Evolutionary conservation across 2,329 filamentous ascomycete species (phyloP).

Genomic region (Aschersonia sp.): DNA sequence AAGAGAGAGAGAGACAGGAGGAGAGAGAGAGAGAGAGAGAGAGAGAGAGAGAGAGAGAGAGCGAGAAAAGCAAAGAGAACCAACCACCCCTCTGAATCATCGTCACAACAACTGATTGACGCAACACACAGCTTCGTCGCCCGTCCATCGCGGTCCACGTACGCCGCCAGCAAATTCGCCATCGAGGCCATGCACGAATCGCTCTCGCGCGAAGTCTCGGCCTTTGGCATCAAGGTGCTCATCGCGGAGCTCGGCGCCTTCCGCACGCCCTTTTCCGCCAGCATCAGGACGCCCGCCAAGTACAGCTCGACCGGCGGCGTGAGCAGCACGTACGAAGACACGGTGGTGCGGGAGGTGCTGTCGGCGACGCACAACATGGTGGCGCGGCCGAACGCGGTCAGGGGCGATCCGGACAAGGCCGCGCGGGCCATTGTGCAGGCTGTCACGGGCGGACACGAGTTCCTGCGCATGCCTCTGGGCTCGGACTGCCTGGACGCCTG

Average conservation of each 20-base stretch:
- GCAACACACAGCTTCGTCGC: neutral
- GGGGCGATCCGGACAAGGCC: neutral
- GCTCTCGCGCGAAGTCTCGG: slow-evolving; percentile 25
- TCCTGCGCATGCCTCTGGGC: neutral
- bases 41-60: neutral
- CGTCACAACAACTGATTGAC: neutral
- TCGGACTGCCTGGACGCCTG: neutral
- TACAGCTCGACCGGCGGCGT: slow-evolving; percentile 6
- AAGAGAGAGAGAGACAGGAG: neutral
- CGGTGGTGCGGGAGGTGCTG: slow-evolving; percentile 6
- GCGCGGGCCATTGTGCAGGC: neutral
- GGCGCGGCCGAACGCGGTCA: neutral
- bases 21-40: neutral
- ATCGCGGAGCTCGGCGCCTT: slow-evolving; percentile 35
- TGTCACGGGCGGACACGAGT: neutral
- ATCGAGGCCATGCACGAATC: slow-evolving; percentile 26
- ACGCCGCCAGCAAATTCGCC: slow-evolving; percentile 30
- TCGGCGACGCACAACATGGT: neutral
- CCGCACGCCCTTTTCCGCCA: slow-evolving; percentile 28
- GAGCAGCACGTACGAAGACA: slow-evolving; percentile 14
- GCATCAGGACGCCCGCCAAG: neutral
- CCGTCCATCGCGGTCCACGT: slow-evolving; percentile 19
- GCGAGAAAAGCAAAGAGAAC: neutral
- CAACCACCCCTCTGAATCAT: neutral
- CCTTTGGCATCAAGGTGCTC: slow-evolving; percentile 26